Base-by-base conservation (phyloP, 2,329 filamentous ascomycete species). In the Apiospora hydei region DNA sequence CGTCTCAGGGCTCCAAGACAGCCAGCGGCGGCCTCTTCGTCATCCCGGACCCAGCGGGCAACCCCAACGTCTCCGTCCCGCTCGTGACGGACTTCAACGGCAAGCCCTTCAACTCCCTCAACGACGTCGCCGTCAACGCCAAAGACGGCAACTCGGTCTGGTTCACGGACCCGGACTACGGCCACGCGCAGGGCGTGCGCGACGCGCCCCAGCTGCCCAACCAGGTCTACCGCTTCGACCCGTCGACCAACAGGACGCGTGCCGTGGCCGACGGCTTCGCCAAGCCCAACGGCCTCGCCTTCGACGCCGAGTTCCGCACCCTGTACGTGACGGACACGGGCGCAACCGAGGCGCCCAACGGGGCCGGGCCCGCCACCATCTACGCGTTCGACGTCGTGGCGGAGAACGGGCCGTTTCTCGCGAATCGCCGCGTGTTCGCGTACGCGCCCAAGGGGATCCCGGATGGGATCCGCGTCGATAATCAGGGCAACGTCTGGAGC, bases 1-100 rank as follows among this genome's bases (percentile, higher is more conserved):
- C 73, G 3, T 72, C 73, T 18, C 73, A 74, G 30, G 73, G 73
- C 41, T 69, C 67, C 67, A 74, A 74, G 73, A 73, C 66, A 24
- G 66, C 4, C 10, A 46, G 16, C 4, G 57, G 64, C 21, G 73
- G 73, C 41, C 49, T 74, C 57, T 74, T 70, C 70, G 47, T 41
- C 11, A 73, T 74, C 70, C 71, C 73, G 49, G 73, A 74, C 49
- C 73, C 73, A 2, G 11, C 70, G 43, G 57, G 34, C 43, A 44
- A 21, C n/a, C 73, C 73, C 4, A 73, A 74, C 70, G 30, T 24
- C 26, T 69, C 68, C 6, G 68, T 53, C 0, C 68, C 68, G 24
- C 43, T 69, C n/a, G 68, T 69, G 49, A 69, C 68, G 5, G 26
- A 51, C 26, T 69, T 69, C 68, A 13, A 51, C 68, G 68, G 68